Conservation (phyloP, 768 basidiomycete species). For the Lactarius trivialis region DNA sequence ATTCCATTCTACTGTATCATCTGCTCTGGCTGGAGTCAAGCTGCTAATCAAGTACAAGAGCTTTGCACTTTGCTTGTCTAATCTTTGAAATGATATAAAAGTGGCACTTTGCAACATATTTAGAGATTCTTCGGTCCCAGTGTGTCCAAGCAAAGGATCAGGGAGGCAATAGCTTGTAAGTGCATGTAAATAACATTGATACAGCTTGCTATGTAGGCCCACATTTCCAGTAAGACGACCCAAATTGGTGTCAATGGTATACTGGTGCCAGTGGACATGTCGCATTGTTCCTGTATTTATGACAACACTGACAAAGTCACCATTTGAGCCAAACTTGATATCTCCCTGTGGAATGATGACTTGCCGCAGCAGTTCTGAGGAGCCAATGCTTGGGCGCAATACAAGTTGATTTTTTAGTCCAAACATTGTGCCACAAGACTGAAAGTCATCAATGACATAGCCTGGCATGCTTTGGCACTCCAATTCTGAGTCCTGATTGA, state of each 20-base stretch:
- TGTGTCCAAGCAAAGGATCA: constrained; percentile 39
- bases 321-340: background rate
- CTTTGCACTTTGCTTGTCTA: constrained; percentile 10
- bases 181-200: constrained; percentile 40
- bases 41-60: background rate
- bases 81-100: constrained; percentile 36
- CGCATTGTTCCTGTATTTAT: background rate
- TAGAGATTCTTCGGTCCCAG: constrained; percentile 41
- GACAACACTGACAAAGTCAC: background rate
- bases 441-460: constrained; percentile 37
- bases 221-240: constrained; percentile 28
- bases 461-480: constrained; percentile 37
- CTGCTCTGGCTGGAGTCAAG: constrained; percentile 1
- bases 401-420: constrained; percentile 34
- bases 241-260: constrained; percentile 29
- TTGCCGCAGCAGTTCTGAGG: background rate
- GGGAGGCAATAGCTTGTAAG: constrained; percentile 36
- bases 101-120: constrained; percentile 34
- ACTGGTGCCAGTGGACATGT: constrained; percentile 27
- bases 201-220: constrained; percentile 30
- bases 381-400: background rate
- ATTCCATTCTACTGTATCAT: constrained; percentile 10
- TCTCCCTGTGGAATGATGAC: constrained; percentile 12
- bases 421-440: constrained; percentile 39
- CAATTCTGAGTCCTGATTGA: constrained; percentile 28